phyloP scores from a whole-genome alignment of 805 yeast genomes.

The Saccharomyces paradoxus region DNA sequence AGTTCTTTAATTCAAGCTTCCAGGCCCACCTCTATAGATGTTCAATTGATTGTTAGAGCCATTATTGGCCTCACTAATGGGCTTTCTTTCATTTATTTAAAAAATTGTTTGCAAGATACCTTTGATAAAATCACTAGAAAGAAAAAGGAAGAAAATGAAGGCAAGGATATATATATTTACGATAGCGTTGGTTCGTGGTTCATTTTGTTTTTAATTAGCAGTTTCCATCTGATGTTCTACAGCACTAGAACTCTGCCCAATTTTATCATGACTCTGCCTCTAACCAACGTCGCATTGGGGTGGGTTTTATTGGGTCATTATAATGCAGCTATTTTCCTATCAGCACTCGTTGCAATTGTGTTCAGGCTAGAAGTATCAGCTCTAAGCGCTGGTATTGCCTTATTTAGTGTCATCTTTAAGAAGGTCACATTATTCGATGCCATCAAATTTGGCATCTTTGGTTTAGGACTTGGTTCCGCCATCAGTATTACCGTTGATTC shows the following conservation, averaged over 20 bases:
- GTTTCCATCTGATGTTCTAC: constrained; percentile 76
- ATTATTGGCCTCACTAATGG: constrained; percentile 58
- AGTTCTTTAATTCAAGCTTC: constrained; percentile 3
- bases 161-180: constrained; percentile 8
- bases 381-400: constrained; percentile 42
- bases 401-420: constrained; percentile 39
- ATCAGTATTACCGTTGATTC: constrained; percentile 51
- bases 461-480: constrained; percentile 42
- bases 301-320: constrained; percentile 43
- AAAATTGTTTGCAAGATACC: constrained; percentile 32
- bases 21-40: constrained; percentile 37
- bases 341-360: constrained; percentile 56
- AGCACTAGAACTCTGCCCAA: constrained; percentile 86
- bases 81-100: constrained; percentile 42
- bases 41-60: constrained; percentile 50
- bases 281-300: constrained; percentile 50
- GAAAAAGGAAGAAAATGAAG: constrained; percentile 9
- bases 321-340: constrained; percentile 41
- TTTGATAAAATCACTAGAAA: constrained; percentile 10
- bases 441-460: constrained; percentile 37
- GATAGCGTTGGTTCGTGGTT: constrained; percentile 46
- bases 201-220: constrained; percentile 48
- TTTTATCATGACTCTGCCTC: constrained; percentile 65
- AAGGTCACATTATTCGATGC: constrained; percentile 38
- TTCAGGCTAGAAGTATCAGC: constrained; percentile 67